Base-by-base conservation (phyloP, 305 asterid genomes). In the Rubia peregrina region DNA sequence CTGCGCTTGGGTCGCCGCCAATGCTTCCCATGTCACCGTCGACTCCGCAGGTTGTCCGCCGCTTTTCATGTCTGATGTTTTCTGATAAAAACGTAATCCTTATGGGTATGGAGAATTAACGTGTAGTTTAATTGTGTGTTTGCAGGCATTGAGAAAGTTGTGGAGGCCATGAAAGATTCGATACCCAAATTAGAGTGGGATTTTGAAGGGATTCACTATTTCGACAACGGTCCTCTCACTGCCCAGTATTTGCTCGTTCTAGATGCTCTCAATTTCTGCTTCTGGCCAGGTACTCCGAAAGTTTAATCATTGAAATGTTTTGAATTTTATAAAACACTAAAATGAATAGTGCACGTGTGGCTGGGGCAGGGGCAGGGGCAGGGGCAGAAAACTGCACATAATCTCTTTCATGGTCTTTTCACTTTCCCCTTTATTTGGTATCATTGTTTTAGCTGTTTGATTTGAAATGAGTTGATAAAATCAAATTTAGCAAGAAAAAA, bases 261-360 rank as follows among this genome's bases (percentile, higher is more conserved):
- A 87, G 98, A 94, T 81, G 92, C 98, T 7, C 65, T 94, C 72
- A 94, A 94, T 83, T 94, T 94, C 87, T 94, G 98, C 71, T 94
- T 94, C 71, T 94, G 98, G 98, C 98, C 98, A 19, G 98, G 98
- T 93, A 78, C 40, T n/a, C 10, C 7, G 0, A 49, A 17, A 51
- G 36, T 30, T 30, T 30, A 30, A 30, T 30, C 36, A 30, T 30
- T 30, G 40, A 36, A 36, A 36, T 36, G 40, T 5, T 3, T 36
- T 36, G 6, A 36, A 36, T 36, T 36, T 36, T 36, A 36, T 36
- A 36, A 4, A 36, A 36, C 40, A 36, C 40, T 36, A 36, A 36
- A 36, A 5, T 36, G 40, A 36, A 36, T 36, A 36, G 40, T 36
- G 40, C 36, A 30, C 36, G 4, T 30, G 36, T 30, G 36, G 36